These are phyloP conservation scores for Acorus gramineus DNA, from an alignment of 106 monocot species.

Conservation along the genomic window DNA sequence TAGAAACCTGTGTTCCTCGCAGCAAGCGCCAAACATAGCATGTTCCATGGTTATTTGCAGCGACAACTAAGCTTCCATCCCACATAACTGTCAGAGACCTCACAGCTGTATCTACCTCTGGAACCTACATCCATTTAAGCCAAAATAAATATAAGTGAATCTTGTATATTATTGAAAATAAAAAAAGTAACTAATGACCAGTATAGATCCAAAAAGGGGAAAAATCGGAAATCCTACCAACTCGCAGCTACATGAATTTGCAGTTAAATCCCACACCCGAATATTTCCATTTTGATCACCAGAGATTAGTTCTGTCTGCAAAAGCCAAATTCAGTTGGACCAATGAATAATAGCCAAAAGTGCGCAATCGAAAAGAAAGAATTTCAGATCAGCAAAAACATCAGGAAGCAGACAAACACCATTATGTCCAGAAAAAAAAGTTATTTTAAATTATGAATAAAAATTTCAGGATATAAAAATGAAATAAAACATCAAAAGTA, in stretches of 20 bases:
- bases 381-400: not conserved
- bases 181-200: no score
- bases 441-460: no score
- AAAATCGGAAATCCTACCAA: conserved; percentile 36
- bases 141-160: not conserved
- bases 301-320: conserved; percentile 92
- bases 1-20: conserved; percentile 68
- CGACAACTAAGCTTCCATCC: conserved; percentile 98
- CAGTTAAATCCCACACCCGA: conserved; percentile 93
- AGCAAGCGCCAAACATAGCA: conserved; percentile 97
- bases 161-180: no score
- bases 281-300: conserved; percentile 99
- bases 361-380: not conserved
- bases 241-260: conserved; percentile 98
- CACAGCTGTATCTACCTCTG: conserved; percentile 96
- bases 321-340: not conserved
- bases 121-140: conserved; percentile 42
- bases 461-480: no score
- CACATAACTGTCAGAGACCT: conserved; percentile 95
- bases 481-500: no score
- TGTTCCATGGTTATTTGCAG: conserved; percentile 92
- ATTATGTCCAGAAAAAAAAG: no score
- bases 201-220: not conserved
- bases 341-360: not conserved
- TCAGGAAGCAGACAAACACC: no score